A percentile compares a stretch with the other conserved stretches of the same genome.
These are phyloP conservation scores for Bombardia bombarda DNA, from an alignment of 495 filamentous ascomycete genomes.

Conservation along the genomic window DNA sequence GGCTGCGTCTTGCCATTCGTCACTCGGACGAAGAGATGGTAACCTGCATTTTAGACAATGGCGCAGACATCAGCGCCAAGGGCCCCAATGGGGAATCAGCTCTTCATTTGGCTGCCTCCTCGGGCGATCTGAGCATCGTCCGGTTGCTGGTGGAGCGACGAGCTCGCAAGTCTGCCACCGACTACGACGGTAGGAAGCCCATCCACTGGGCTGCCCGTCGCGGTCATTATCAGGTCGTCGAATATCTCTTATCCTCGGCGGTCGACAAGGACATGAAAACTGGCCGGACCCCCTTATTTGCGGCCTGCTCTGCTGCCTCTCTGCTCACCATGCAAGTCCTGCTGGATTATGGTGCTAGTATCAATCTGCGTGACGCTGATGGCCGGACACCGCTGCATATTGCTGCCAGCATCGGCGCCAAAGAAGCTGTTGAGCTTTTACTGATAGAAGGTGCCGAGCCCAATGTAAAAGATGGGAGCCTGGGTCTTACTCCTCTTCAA, in stretches of 20 bases:
- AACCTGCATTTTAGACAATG: conserved; percentile 5
- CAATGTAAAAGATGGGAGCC: conserved; percentile 3
- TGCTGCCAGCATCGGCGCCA: conserved; percentile 13
- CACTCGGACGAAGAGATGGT: conserved; percentile 1
- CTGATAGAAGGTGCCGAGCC: conserved; percentile 8
- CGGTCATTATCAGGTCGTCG: conserved; percentile 4
- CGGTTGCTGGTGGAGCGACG: conserved; percentile 8
- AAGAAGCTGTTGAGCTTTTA: conserved; percentile 11
- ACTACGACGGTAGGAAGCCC: conserved; percentile 3
- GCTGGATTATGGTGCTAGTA: conserved; percentile 14
- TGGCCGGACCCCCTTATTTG: conserved; percentile 7
- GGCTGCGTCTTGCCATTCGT: conserved; percentile 1
- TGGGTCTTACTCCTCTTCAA: conserved; percentile 15
- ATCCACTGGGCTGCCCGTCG: conserved; percentile 7
- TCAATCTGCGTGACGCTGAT: conserved; percentile 9
- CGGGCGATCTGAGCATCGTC: conserved; percentile 7
- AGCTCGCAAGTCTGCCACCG: neutral
- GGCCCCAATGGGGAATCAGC: conserved; percentile 4
- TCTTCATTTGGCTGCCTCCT: conserved; percentile 10
- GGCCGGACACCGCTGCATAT: conserved; percentile 17
- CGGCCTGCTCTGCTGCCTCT: conserved; percentile 13
- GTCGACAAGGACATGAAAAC: conserved; percentile 1
- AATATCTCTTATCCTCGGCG: conserved; percentile 3
- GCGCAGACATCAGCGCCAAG: conserved; percentile 8
- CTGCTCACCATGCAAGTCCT: conserved; percentile 12